phyloP scores from a whole-genome alignment of 176 grass and related monocot species.

The Carex scoparia region DNA sequence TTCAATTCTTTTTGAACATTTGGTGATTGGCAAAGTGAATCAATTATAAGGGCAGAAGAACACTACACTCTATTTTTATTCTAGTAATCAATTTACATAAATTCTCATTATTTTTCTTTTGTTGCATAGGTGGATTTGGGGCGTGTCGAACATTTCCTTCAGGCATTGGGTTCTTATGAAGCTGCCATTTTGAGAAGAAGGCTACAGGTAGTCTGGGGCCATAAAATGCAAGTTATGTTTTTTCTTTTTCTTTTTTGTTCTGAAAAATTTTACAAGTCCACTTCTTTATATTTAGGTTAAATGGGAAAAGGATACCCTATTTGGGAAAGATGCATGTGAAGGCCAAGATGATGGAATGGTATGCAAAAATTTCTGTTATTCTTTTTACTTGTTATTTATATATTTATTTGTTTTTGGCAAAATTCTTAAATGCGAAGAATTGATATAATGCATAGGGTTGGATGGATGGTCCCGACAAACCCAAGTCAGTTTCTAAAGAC shows the following conservation, averaged over 20 bases:
- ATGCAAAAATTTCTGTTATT: not conserved
- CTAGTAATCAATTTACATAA: slow-evolving; percentile 11
- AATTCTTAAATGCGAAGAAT: not conserved
- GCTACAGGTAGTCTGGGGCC: slow-evolving; percentile 14
- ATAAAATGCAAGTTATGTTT: not conserved
- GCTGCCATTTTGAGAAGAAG: slow-evolving; percentile 29
- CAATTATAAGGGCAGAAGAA: not conserved
- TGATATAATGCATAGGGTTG: slow-evolving; percentile 14
- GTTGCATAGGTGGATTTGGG: slow-evolving; percentile 37
- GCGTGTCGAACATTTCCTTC: slow-evolving; percentile 37
- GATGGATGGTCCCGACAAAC: not conserved
- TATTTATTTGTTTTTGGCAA: not conserved
- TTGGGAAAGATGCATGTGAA: not conserved
- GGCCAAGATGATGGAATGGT: not conserved
- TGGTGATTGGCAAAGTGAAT: not conserved
- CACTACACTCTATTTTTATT: not conserved
- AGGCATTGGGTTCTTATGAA: slow-evolving; percentile 34
- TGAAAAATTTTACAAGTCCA: not conserved
- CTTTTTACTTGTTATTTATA: not conserved
- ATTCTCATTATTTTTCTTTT: not conserved
- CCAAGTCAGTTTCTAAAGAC: not conserved
- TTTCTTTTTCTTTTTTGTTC: not conserved
- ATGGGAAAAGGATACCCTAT: not conserved
- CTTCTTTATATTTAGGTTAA: slow-evolving; percentile 14
- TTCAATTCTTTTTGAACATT: slow-evolving; percentile 21